Conservation (phyloP, 495 filamentous ascomycete genomes). For the Hypoxylon lenormandii region DNA sequence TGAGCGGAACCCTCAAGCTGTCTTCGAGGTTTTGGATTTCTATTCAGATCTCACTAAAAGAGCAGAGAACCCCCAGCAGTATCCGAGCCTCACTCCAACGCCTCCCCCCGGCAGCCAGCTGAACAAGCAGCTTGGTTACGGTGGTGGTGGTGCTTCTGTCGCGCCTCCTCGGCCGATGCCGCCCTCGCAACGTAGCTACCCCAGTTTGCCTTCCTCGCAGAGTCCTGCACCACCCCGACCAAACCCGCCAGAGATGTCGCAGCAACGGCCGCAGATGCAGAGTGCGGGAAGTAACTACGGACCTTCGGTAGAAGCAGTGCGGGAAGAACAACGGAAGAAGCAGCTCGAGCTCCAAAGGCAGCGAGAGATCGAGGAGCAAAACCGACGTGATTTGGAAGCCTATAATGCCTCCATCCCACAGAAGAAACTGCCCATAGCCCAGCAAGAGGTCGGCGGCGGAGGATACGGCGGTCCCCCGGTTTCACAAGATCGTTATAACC, state of each 20-base stretch:
- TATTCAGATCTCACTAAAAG: conserved; percentile 95
- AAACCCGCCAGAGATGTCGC: conserved; percentile 56
- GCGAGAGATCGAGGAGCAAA: conserved; percentile 73
- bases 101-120: conserved; percentile 67
- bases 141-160: conserved; percentile 71
- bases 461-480: conserved; percentile 71
- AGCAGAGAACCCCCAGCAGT: conserved; percentile 81
- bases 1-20: conserved; percentile 96
- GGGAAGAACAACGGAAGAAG: conserved; percentile 61
- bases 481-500: conserved; percentile 79
- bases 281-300: conserved; percentile 60
- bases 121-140: conserved; percentile 76
- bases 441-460: conserved; percentile 86
- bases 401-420: conserved; percentile 90
- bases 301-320: conserved; percentile 68
- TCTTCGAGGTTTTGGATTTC: conserved; percentile 96
- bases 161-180: conserved; percentile 82
- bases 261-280: conserved; percentile 62
- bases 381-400: conserved; percentile 78
- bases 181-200: conserved; percentile 66
- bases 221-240: conserved; percentile 53
- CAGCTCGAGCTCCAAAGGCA: conserved; percentile 64
- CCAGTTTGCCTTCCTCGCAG: conserved; percentile 46
- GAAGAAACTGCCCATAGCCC: conserved; percentile 77
- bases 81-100: conserved; percentile 76